Percentiles rank a stretch among this genome's conserved stretches.
Conservation (phyloP, 148 eudicot genomes). For the Nyssa sinensis region DNA sequence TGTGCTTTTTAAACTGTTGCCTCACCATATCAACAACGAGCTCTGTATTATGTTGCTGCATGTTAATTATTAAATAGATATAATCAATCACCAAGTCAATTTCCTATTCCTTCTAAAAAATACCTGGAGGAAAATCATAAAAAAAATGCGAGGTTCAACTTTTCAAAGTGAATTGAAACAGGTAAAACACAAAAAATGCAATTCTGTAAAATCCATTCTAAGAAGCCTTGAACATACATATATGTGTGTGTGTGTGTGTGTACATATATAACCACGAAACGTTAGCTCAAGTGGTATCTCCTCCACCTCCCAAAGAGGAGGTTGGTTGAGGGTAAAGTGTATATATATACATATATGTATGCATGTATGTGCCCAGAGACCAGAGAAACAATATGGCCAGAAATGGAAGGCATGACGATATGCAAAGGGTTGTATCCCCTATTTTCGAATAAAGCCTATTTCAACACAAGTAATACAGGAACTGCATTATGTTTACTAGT, state of each 20-base stretch:
- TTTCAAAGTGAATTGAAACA: background rate
- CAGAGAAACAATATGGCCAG: background rate
- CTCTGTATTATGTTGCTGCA: constrained; percentile 73
- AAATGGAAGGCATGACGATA: background rate
- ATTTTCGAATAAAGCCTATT: background rate
- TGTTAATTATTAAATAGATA: background rate
- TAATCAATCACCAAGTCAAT: background rate
- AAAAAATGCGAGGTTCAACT: background rate
- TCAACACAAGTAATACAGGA: background rate
- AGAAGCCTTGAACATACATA: background rate
- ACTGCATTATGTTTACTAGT: no score
- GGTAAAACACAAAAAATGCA: background rate
- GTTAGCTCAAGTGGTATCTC: no score
- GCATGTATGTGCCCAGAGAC: background rate
- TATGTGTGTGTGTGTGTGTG: no score
- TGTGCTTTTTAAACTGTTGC: constrained; percentile 61
- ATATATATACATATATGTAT: background rate
- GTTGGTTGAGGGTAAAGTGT: no score
- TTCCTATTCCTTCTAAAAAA: background rate
- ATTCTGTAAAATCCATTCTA: background rate
- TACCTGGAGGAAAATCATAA: background rate
- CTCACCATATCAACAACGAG: constrained; percentile 68
- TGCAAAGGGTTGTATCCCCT: background rate
- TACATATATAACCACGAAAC: background rate
- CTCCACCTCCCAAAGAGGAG: no score